These are phyloP conservation scores for Fusarium kyushuense DNA, from an alignment of 2,329 filamentous ascomycete species.

Conservation along the genomic window DNA sequence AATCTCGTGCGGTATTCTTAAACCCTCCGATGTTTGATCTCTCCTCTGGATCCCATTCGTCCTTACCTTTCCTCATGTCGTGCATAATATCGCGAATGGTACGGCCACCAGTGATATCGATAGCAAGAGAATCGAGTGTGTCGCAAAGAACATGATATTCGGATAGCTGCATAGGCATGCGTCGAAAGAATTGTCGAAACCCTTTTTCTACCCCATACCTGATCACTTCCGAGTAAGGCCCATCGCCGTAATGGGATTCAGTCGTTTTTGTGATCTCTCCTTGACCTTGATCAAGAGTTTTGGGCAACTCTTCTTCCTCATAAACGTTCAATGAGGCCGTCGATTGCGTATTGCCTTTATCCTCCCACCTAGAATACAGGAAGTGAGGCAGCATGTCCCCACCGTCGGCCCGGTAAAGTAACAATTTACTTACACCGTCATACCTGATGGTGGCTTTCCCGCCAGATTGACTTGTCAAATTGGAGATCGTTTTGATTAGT, in stretches of 20 bases:
- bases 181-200: slow-evolving; percentile 2
- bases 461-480: not conserved
- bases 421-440: not conserved
- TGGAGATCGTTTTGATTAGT: not conserved
- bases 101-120: not conserved
- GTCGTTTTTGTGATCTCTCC: not conserved
- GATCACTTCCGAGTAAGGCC: not conserved
- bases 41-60: not conserved
- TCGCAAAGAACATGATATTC: not conserved
- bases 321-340: too few relatives aligned
- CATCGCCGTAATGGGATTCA: not conserved
- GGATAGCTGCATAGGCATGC: slow-evolving; percentile 1
- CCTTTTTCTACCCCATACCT: not conserved
- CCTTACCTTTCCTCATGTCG: not conserved
- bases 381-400: not conserved
- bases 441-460: not conserved
- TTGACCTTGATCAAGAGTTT: not conserved
- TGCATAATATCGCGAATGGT: not conserved
- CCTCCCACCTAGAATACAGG: not conserved
- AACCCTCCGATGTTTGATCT: not conserved
- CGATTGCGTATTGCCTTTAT: not conserved
- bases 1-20: not conserved
- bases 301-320: not conserved
- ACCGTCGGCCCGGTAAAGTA: not conserved
- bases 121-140: not conserved